Evolutionary conservation across 164 flowering plant species (phyloP).

Genomic region (Nelumbo lutea): DNA sequence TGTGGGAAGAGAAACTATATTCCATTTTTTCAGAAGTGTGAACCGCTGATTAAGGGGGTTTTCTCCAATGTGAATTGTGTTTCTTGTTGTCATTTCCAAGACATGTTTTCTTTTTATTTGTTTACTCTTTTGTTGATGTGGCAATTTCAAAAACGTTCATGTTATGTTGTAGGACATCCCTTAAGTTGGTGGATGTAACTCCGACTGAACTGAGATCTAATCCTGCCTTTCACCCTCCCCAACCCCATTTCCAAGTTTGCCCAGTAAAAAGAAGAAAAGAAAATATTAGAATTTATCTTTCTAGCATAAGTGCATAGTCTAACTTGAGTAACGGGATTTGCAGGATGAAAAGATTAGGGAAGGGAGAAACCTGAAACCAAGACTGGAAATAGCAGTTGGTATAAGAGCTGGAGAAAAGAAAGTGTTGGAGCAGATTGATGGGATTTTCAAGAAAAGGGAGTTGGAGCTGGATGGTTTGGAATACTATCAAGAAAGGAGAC

Average conservation of each 20-base stretch:
- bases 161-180: background rate
- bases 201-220: background rate
- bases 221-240: background rate
- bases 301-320: background rate
- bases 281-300: background rate
- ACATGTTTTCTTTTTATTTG: background rate
- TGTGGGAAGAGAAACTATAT: no score
- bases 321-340: slow-evolving; percentile 6
- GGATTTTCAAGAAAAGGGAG: slow-evolving; percentile 55
- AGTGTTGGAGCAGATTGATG: slow-evolving; percentile 67
- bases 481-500: slow-evolving; percentile 91
- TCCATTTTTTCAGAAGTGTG: no score
- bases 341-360: slow-evolving; percentile 68
- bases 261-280: background rate
- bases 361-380: slow-evolving; percentile 43
- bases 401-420: slow-evolving; percentile 77
- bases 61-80: no score
- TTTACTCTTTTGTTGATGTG: background rate
- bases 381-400: slow-evolving; percentile 62
- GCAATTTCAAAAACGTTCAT: no score
- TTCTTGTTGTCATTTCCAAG: no score
- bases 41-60: no score
- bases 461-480: slow-evolving; percentile 59
- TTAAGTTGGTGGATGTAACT: background rate
- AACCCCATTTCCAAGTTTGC: no score